Conservation (phyloP, 2,329 filamentous ascomycete genomes). For the Apiospora malaysiana region DNA sequence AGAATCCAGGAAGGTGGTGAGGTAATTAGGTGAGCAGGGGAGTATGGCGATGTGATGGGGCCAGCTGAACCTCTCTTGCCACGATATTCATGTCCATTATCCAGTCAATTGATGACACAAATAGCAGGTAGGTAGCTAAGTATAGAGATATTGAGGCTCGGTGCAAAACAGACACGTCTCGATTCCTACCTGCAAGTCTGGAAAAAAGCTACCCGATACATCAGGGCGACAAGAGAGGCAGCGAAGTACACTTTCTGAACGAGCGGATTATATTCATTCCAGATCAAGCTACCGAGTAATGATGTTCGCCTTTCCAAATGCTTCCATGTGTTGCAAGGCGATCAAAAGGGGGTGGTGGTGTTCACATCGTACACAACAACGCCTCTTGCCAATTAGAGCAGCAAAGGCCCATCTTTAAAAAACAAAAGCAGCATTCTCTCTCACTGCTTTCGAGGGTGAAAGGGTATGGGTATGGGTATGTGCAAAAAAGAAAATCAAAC, state of each 20-base stretch:
- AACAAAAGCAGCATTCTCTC: conserved; percentile 6
- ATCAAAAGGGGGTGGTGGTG: neutral
- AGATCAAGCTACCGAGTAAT: conserved; percentile 6
- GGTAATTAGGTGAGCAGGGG: no score
- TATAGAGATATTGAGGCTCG: neutral
- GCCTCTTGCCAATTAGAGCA: conserved; percentile 3
- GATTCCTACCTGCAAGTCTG: neutral
- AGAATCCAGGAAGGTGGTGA: no score
- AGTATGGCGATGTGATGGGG: no score
- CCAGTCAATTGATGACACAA: neutral
- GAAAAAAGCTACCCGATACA: neutral
- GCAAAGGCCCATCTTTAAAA: conserved; percentile 3
- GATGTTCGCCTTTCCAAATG: conserved; percentile 12
- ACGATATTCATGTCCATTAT: neutral
- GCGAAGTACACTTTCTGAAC: conserved; percentile 4
- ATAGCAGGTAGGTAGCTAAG: no score
- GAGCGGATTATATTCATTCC: conserved; percentile 18
- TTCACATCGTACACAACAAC: conserved; percentile 13
- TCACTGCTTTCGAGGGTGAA: conserved; percentile 5
- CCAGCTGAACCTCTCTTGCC: no score
- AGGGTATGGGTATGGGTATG: conserved; percentile 29
- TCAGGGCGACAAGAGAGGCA: neutral
- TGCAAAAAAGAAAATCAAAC: conserved; percentile 30
- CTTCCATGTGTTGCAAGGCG: neutral
- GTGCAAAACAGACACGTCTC: neutral